A percentile compares a stretch with the other conserved stretches of the same genome.
Evolutionary conservation across 2,329 filamentous ascomycete genomes (phyloP).

Genomic region (Fusarium oxysporum): DNA sequence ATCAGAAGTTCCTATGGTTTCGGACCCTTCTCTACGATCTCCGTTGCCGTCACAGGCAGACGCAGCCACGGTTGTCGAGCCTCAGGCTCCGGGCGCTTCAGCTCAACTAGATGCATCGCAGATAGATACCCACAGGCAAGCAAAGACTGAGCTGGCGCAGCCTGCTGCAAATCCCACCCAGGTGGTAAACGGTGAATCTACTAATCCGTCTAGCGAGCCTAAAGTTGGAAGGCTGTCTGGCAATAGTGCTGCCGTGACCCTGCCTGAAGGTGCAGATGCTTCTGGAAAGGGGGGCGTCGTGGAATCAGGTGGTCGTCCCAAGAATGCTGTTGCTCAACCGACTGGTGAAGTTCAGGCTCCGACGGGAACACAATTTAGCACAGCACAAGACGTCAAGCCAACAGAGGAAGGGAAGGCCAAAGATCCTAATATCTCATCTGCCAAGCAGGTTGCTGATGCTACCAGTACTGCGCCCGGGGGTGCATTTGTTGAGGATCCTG

Average conservation of each 20-base stretch:
- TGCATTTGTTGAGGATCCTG: slow-evolving; percentile 23
- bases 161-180: neutral
- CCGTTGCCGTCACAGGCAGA: neutral
- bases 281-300: neutral
- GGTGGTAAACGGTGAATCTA: neutral
- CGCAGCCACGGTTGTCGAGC: neutral
- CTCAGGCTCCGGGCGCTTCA: neutral
- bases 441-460: neutral
- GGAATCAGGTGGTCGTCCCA: neutral
- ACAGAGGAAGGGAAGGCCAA: neutral
- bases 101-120: neutral
- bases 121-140: slow-evolving; percentile 2
- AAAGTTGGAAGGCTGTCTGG: neutral
- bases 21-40: neutral
- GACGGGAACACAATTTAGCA: neutral
- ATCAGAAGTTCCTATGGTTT: slow-evolving; percentile 1
- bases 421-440: neutral
- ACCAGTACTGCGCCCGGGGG: slow-evolving; percentile 16
- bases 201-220: neutral
- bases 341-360: neutral
- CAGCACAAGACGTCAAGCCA: neutral
- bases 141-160: neutral
- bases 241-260: neutral
- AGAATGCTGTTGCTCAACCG: neutral
- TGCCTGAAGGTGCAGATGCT: neutral